These are phyloP conservation scores for Diospyros lotus DNA, from an alignment of 148 eudicot genomes.

Conservation along the genomic window DNA sequence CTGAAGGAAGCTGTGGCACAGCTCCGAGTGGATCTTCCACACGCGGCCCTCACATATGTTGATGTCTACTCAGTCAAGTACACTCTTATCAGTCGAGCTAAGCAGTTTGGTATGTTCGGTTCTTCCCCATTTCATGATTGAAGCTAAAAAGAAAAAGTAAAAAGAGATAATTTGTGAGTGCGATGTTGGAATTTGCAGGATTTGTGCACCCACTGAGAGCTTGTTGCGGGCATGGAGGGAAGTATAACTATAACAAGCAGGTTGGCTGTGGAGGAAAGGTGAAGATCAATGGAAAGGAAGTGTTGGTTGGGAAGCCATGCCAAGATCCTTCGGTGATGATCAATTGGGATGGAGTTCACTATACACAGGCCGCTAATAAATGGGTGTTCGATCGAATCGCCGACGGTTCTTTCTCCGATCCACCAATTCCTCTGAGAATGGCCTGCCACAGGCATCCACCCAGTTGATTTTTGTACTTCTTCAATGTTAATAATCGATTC, in stretches of 20 bases:
- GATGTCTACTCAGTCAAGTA: slow-evolving; percentile 75
- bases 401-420: slow-evolving; percentile 67
- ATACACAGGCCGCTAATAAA: slow-evolving; percentile 70
- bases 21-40: slow-evolving; percentile 49
- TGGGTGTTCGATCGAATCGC: slow-evolving; percentile 64
- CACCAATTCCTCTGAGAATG: slow-evolving; percentile 47
- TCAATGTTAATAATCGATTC: too few species aligned
- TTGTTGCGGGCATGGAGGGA: slow-evolving; percentile 94
- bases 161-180: too few species aligned
- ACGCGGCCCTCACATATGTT: slow-evolving; percentile 69
- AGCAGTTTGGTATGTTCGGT: slow-evolving; percentile 36
- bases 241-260: slow-evolving; percentile 62
- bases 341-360: slow-evolving; percentile 84
- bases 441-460: slow-evolving; percentile 43
- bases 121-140: too few species aligned
- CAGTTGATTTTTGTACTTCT: neutral
- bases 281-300: slow-evolving; percentile 48
- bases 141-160: too few species aligned
- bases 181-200: slow-evolving; percentile 24
- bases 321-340: slow-evolving; percentile 42
- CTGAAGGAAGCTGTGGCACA: slow-evolving; percentile 49
- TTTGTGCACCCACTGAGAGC: slow-evolving; percentile 64
- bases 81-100: slow-evolving; percentile 54
- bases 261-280: slow-evolving; percentile 55
- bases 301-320: slow-evolving; percentile 51